Evolutionary conservation across 192 early-diverging fungal genomes (phyloP), one percentile per base, ranked within the genome.

Genomic region (Umbelopsis sp.): DNA sequence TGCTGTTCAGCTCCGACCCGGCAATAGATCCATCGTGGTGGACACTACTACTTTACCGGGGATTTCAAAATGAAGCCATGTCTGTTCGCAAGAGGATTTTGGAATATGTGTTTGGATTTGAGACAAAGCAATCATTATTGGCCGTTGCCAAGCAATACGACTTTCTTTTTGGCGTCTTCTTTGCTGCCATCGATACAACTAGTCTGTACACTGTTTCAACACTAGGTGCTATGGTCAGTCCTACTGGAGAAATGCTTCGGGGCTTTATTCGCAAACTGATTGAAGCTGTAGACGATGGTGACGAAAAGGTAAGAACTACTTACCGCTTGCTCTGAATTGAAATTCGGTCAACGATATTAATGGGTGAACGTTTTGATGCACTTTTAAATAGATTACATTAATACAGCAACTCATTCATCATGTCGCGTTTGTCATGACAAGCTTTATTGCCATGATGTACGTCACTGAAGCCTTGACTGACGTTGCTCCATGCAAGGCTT

Each of bases 401-500:
- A 45, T 78, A 17, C 62, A 53, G 10, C 77, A 74, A 34, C 45
- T 78, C 26, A 74, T 78, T 32, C 77, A 78, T 51, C 77, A 78
- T 59, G 21, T 74, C 8, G 68, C 72, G 0, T 73, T 74, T 71
- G 72, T 78, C 14, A 51, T 68, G 25, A 67, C 56, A 0, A 74
- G 77, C 11, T 53, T 71, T 62, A 41, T 73, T 6, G 34, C 69
- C 10, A 74, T 78, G 16, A 31, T 78, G 21, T 78, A 74, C 22
- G 73, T 69, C 34, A 50, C 74, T 31, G 77, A 78, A 22, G 51
- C 69, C 7, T 38, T 78, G 26, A 65, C 72, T 17, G 72, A 78
- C 44, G 44, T 50, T 3, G 52, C 71, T 11, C 21, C 41, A 21
- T n/a, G 45, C 16, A 29, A 65, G 24, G 56, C 69, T 24, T 78